phyloP scores from a whole-genome alignment of 2,329 filamentous ascomycete genomes.

The Seiridium unicorne region DNA sequence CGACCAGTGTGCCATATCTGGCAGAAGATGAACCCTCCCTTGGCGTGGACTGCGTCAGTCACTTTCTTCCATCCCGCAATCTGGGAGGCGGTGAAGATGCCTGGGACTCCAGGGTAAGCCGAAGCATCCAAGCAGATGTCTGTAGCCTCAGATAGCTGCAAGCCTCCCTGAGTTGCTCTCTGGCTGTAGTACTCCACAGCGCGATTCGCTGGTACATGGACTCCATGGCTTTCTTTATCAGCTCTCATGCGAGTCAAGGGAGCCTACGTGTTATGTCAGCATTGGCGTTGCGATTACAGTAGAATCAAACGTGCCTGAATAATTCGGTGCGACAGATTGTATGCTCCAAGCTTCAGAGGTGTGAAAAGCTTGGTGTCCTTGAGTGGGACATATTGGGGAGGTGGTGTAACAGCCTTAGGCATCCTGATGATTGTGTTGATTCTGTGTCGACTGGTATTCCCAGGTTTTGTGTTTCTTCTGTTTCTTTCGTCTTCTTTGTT shows the following conservation, averaged over 20 bases:
- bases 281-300: conserved; percentile 5
- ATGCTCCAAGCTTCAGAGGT: conserved; percentile 30
- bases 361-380: conserved; percentile 30
- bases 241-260: conserved; percentile 29
- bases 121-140: conserved; percentile 46
- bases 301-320: conserved; percentile 23
- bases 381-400: conserved; percentile 12
- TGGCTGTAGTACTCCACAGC: conserved; percentile 22
- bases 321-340: conserved; percentile 32
- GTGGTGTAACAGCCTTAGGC: conserved; percentile 1
- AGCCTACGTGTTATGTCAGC: conserved; percentile 12
- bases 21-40: conserved; percentile 55
- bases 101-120: conserved; percentile 47
- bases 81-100: conserved; percentile 51
- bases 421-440: not conserved
- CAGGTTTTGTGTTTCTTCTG: not conserved
- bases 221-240: conserved; percentile 28
- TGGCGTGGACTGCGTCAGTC: conserved; percentile 57
- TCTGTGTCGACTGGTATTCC: not conserved
- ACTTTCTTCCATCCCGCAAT: conserved; percentile 55
- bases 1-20: conserved; percentile 62
- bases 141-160: conserved; percentile 57
- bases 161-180: conserved; percentile 21
- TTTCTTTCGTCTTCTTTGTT: not conserved
- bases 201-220: conserved; percentile 30